A percentile compares a stretch with the other conserved stretches of the same genome.
Conservation (phyloP, 2,329 filamentous ascomycete species). For the Didymella keratinophila region DNA sequence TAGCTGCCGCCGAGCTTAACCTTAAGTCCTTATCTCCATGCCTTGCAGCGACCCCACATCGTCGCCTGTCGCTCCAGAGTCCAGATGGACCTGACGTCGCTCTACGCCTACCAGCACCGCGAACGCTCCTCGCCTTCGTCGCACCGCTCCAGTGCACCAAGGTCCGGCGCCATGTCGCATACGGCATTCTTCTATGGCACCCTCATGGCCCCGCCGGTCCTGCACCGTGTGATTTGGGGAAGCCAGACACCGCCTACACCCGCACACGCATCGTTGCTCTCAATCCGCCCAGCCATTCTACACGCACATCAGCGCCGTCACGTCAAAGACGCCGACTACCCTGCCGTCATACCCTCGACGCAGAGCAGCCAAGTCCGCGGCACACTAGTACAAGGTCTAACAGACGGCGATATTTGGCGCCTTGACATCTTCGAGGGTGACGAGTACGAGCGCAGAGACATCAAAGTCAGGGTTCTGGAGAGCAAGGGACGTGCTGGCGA, state of each 20-base stretch:
- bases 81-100: conserved; percentile 20
- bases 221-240: conserved; percentile 83
- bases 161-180: conserved; percentile 47
- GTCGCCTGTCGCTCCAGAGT: not conserved
- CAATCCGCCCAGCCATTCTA: conserved; percentile 78
- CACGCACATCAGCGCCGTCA: conserved; percentile 74
- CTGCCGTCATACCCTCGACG: conserved; percentile 68
- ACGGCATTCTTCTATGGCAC: conserved; percentile 74
- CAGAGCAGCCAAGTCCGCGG: conserved; percentile 67
- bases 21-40: conserved; percentile 26
- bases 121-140: not conserved
- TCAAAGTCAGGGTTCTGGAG: conserved; percentile 56
- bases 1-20: conserved; percentile 37
- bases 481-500: conserved; percentile 24
- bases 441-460: conserved; percentile 69
- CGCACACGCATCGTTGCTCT: conserved; percentile 63
- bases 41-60: conserved; percentile 23
- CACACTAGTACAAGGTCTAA: conserved; percentile 77
- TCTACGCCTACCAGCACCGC: conserved; percentile 20
- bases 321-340: conserved; percentile 77
- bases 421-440: conserved; percentile 84
- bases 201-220: conserved; percentile 84
- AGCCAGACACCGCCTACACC: conserved; percentile 57
- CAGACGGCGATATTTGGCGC: conserved; percentile 74
- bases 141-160: not conserved